These are phyloP conservation scores for Ceratobasidium sp. DNA, from an alignment of 1,284 basidiomycete species.

Conservation along the genomic window DNA sequence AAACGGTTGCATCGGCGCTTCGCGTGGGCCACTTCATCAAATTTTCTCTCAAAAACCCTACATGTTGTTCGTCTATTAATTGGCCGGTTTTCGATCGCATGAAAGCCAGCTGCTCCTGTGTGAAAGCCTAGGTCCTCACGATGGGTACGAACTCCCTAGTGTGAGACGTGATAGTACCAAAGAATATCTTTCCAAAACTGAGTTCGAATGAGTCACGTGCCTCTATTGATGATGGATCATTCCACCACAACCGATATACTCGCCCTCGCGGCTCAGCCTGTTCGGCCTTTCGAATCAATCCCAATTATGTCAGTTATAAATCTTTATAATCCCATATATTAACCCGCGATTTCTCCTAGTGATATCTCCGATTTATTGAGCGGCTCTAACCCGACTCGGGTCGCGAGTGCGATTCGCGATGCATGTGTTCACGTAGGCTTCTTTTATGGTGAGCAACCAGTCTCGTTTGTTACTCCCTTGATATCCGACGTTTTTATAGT, in stretches of 20 bases:
- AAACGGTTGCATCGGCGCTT: too few species aligned
- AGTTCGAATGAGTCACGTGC: slow-evolving; percentile 22
- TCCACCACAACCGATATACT: slow-evolving; percentile 13
- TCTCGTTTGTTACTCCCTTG: neutral
- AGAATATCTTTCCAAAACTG: too few species aligned
- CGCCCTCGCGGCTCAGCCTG: slow-evolving; percentile 13
- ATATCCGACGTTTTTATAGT: slow-evolving; percentile 59
- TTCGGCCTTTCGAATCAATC: slow-evolving; percentile 49
- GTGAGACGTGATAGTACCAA: too few species aligned
- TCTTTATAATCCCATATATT: slow-evolving; percentile 7
- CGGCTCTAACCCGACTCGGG: slow-evolving; percentile 59
- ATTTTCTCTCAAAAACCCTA: too few species aligned
- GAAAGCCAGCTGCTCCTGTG: too few species aligned
- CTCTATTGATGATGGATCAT: neutral
- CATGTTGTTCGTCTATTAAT: too few species aligned
- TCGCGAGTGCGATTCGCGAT: slow-evolving; percentile 72
- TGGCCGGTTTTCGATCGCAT: too few species aligned
- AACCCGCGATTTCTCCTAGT: neutral
- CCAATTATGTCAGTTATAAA: slow-evolving; percentile 51
- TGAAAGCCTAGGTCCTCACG: too few species aligned
- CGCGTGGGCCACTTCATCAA: too few species aligned
- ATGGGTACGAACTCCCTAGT: too few species aligned
- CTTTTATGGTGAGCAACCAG: slow-evolving; percentile 74
- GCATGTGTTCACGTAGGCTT: slow-evolving; percentile 84
- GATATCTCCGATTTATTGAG: slow-evolving; percentile 7